These are phyloP conservation scores for Talaromyces proteolyticus DNA, from an alignment of 495 filamentous ascomycete species.

Conservation along the genomic window DNA sequence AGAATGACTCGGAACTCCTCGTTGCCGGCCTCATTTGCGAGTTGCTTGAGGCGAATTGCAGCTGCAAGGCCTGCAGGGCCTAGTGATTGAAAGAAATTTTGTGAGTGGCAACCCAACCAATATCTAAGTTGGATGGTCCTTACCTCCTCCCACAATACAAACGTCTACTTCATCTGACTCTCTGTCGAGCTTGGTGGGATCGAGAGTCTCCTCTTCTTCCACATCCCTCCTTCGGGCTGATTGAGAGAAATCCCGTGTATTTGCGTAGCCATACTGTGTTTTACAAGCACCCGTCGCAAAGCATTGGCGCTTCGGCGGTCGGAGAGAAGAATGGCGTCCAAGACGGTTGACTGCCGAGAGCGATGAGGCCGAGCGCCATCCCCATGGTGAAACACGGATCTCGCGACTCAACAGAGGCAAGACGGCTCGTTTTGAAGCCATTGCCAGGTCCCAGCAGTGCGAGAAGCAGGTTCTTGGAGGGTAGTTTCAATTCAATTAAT, in stretches of 20 bases:
- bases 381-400: constrained; percentile 22
- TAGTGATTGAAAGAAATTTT: constrained; percentile 15
- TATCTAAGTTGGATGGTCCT: constrained; percentile 8
- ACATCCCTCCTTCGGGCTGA: constrained; percentile 41
- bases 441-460: constrained; percentile 1
- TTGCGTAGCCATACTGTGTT: constrained; percentile 9
- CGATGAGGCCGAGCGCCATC: constrained; percentile 22
- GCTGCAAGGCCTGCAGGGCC: constrained; percentile 88
- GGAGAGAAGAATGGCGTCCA: constrained; percentile 15
- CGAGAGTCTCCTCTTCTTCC: constrained; percentile 58
- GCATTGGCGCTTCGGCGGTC: constrained; percentile 14
- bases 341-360: constrained; percentile 15
- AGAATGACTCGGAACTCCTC: constrained; percentile 91
- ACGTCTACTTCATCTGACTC: constrained; percentile 94
- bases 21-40: constrained; percentile 92
- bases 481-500: too few species aligned
- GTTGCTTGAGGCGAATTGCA: constrained; percentile 91
- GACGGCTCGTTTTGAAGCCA: constrained; percentile 37
- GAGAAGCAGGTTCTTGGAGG: not conserved
- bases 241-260: constrained; percentile 43
- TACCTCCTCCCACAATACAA: constrained; percentile 91
- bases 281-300: constrained; percentile 19
- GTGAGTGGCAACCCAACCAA: not conserved
- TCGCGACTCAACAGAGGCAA: constrained; percentile 40
- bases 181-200: constrained; percentile 68